Base-by-base conservation (phyloP, 2,329 filamentous ascomycete genomes). In the Reticulascus tulasneorum region DNA sequence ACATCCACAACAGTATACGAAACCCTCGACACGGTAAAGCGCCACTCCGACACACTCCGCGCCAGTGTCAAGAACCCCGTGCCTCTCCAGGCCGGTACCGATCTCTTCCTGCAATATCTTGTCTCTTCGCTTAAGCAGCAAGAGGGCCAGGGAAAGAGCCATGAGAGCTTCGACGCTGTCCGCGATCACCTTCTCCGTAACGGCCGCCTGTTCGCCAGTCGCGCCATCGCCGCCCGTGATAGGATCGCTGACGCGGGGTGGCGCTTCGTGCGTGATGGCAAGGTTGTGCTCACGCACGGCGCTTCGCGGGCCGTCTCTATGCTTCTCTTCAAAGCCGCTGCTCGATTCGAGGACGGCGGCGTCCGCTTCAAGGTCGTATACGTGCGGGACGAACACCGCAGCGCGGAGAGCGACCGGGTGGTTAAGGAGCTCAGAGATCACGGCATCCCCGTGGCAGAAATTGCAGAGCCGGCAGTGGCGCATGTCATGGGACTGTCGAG, bases 71-170 rank as follows among this genome's bases (percentile, higher is more conserved):
- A 84, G 7, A 97, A 98, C 64, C 86, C 90, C 11, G 86, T 97
- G 38, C 91, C 90, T 5, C 79, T 97, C 12, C 89, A 86, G 31
- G 93, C 94, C 37, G 93, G 93, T 52, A 95, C 90, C 42, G 90
- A 96, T 60, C 79, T 97, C 40, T 97, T 98, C 71, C 86, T 93
- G 59, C 84, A 91, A 58, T 97, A 94, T 64, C 79, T 98, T 50
- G 84, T 95, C 53, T 80, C 82, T 38, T 88, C 74, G 46, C 71
- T 83, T 56, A 75, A 75, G 64, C 69, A 74, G 65, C 70, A 73
- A 47, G 63, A 66, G 33, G 55, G 56, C 29, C 35, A 45, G 29
- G 42, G 39, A 7, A 42, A 41, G 30, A 30, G 33, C 46, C 37
- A 54, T 50, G 42, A 54, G 48, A 43, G 85, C 55, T 97, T 97